Conservation (phyloP, 805 yeast species). For the Candida piceae region DNA sequence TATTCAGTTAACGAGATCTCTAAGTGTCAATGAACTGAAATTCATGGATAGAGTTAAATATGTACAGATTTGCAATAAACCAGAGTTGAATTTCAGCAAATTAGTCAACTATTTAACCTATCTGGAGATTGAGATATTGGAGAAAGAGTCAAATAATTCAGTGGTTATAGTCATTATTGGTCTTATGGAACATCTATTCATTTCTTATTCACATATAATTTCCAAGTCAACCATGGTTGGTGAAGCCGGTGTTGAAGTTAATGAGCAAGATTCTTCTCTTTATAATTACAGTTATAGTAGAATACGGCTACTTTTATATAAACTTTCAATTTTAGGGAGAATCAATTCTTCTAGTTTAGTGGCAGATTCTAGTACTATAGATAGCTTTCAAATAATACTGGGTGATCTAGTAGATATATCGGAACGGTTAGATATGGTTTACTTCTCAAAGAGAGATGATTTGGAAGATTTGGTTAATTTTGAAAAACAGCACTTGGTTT, state of each 20-base stretch:
- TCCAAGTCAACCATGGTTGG: background rate
- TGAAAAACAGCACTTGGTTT: slow-evolving; percentile 10
- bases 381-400: slow-evolving; percentile 7
- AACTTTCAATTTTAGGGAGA: slow-evolving; percentile 3
- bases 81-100: background rate
- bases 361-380: too few relatives aligned
- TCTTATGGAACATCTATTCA: slow-evolving; percentile 18
- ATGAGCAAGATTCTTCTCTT: too few relatives aligned
- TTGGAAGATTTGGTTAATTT: slow-evolving; percentile 13
- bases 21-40: slow-evolving; percentile 7
- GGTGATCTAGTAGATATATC: slow-evolving; percentile 19
- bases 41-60: slow-evolving; percentile 4
- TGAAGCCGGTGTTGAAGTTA: too few relatives aligned
- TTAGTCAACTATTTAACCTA: slow-evolving; percentile 8
- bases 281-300: background rate
- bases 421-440: slow-evolving; percentile 12
- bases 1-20: background rate
- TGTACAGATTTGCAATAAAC: slow-evolving; percentile 1
- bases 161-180: slow-evolving; percentile 20
- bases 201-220: slow-evolving; percentile 19
- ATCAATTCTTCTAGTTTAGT: too few relatives aligned
- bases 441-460: slow-evolving; percentile 12
- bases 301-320: slow-evolving; percentile 2
- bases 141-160: too few relatives aligned
- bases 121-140: too few relatives aligned